A percentile compares a stretch with the other conserved stretches of the same genome.
Evolutionary conservation across 495 filamentous ascomycete species (phyloP).

Genomic region (Penicillium samsonianum): DNA sequence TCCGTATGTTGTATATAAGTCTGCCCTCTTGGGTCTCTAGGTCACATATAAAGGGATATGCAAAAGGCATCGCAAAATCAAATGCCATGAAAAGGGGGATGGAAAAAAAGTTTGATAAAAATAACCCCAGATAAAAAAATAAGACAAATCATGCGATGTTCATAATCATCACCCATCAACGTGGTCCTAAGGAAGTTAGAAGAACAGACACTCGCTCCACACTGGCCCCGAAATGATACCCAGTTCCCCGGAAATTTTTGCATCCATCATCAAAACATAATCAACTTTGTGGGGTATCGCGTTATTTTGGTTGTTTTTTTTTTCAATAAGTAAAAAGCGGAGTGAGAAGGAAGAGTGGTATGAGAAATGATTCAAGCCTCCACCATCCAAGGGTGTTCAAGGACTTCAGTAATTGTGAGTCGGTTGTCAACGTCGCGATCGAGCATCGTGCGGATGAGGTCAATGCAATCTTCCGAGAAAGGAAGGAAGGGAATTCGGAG

Average conservation of each 20-base stretch:
- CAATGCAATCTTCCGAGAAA: slow-evolving; percentile 87
- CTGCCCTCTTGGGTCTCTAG: slow-evolving; percentile 4
- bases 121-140: background rate
- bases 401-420: slow-evolving; percentile 77
- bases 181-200: slow-evolving; percentile 1
- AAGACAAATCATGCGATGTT: slow-evolving; percentile 5
- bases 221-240: slow-evolving; percentile 16
- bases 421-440: slow-evolving; percentile 82
- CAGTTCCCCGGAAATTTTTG: slow-evolving; percentile 6
- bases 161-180: slow-evolving; percentile 8
- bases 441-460: slow-evolving; percentile 87
- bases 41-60: slow-evolving; percentile 6
- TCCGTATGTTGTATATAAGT: background rate
- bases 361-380: slow-evolving; percentile 21
- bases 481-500: slow-evolving; percentile 82
- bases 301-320: slow-evolving; percentile 19
- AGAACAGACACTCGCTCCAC: background rate
- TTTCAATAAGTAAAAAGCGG: slow-evolving; percentile 16
- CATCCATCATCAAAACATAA: slow-evolving; percentile 25
- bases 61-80: slow-evolving; percentile 10
- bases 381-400: slow-evolving; percentile 78
- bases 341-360: background rate
- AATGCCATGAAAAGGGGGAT: background rate
- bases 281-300: slow-evolving; percentile 38
- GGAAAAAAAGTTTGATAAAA: background rate